phyloP scores from a whole-genome alignment of 2,329 filamentous ascomycete genomes.

The Microascus cirrosus region DNA sequence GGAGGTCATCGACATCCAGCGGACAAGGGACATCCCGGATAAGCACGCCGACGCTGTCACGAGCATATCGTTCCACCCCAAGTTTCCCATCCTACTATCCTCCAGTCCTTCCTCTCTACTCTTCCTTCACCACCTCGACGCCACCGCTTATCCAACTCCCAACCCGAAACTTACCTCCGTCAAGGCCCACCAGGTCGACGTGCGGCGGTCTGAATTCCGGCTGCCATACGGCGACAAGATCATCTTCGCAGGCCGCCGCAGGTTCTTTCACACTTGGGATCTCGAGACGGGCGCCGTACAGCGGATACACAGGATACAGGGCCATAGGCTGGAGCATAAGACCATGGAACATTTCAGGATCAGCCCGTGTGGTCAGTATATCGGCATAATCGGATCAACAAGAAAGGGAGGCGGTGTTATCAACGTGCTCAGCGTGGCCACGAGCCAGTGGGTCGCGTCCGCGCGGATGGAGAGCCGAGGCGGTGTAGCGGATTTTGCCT shows the following conservation, averaged over 20 bases:
- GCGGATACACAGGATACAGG: constrained; percentile 66
- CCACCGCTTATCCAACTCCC: constrained; percentile 60
- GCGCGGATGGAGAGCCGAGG: constrained; percentile 71
- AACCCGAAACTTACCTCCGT: constrained; percentile 87
- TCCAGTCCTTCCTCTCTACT: constrained; percentile 78
- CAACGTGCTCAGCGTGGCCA: constrained; percentile 69
- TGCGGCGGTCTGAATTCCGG: constrained; percentile 74
- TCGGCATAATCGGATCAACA: constrained; percentile 70
- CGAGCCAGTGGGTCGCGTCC: constrained; percentile 79
- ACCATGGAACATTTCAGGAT: constrained; percentile 86
- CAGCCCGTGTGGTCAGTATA: constrained; percentile 75
- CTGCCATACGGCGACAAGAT: constrained; percentile 63
- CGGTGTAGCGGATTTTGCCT: constrained; percentile 81
- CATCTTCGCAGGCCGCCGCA: constrained; percentile 77
- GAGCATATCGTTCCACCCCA: constrained; percentile 80
- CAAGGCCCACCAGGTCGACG: constrained; percentile 73
- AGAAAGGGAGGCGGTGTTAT: constrained; percentile 80
- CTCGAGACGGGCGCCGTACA: constrained; percentile 70
- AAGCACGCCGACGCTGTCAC: constrained; percentile 69
- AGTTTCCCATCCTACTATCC: constrained; percentile 79
- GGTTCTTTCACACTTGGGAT: constrained; percentile 93
- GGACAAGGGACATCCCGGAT: constrained; percentile 74
- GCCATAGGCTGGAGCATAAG: constrained; percentile 71
- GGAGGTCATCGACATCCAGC: constrained; percentile 83
- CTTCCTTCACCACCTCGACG: constrained; percentile 80